Conservation (phyloP, 2,329 filamentous ascomycete species). For the Myriosclerotinia scirpicola region DNA sequence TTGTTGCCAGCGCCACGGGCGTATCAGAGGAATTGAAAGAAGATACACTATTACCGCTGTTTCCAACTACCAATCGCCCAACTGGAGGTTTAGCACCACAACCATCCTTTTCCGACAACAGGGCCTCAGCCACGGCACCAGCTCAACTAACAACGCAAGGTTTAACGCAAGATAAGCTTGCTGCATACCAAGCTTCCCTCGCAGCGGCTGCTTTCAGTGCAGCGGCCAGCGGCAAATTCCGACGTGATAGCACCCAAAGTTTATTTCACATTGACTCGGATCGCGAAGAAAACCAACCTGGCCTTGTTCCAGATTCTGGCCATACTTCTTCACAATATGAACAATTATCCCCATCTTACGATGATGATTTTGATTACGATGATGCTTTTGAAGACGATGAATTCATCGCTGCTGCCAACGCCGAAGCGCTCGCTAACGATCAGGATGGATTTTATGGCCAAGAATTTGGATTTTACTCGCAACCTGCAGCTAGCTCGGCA, state of each 20-base stretch:
- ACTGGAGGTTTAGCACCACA: constrained; percentile 31
- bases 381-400: constrained; percentile 78
- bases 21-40: neutral
- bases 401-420: constrained; percentile 93
- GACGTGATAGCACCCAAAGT: constrained; percentile 48
- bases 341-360: constrained; percentile 39
- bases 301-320: constrained; percentile 46
- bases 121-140: constrained; percentile 2
- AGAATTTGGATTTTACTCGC: constrained; percentile 94
- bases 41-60: neutral
- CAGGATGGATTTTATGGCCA: constrained; percentile 92
- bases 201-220: constrained; percentile 79
- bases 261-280: constrained; percentile 33
- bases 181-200: constrained; percentile 79
- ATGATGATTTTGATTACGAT: constrained; percentile 54
- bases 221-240: constrained; percentile 72
- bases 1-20: constrained; percentile 27
- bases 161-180: constrained; percentile 57
- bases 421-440: constrained; percentile 87
- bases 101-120: constrained; percentile 31
- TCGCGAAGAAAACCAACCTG: constrained; percentile 39
- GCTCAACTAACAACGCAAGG: constrained; percentile 35
- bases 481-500: constrained; percentile 47
- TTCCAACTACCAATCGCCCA: constrained; percentile 3
- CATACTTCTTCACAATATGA: constrained; percentile 40